Evolutionary conservation across 305 asterid species (phyloP).

Genomic region (Fraxinus platypoda): DNA sequence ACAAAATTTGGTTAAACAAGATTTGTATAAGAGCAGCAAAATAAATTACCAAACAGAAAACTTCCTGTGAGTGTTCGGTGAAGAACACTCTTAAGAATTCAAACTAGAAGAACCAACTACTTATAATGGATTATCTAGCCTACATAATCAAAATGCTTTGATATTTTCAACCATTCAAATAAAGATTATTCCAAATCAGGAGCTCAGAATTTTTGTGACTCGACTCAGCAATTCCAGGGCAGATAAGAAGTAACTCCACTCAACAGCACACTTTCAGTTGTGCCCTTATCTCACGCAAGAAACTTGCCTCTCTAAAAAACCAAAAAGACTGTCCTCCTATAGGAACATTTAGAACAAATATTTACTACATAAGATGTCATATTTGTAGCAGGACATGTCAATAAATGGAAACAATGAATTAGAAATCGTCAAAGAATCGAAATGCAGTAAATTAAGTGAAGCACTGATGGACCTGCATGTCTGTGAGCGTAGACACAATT

Average conservation of each 20-base stretch:
- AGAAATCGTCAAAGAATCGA: not conserved
- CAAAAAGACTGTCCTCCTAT: not conserved
- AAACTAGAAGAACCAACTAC: not conserved
- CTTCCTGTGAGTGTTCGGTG: not conserved
- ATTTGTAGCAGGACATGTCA: not conserved
- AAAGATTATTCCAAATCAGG: not conserved
- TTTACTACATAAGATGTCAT: too few relatives aligned
- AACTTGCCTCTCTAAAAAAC: not conserved
- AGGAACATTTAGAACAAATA: not conserved
- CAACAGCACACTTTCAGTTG: not conserved
- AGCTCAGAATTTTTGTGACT: not conserved
- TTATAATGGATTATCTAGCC: not conserved
- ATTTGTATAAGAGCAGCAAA: not conserved
- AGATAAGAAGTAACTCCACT: not conserved
- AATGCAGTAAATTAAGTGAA: slow-evolving; percentile 2
- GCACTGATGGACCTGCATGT: slow-evolving; percentile 27
- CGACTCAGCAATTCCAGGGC: not conserved
- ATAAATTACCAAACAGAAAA: not conserved
- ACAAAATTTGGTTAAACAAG: not conserved
- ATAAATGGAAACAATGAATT: not conserved
- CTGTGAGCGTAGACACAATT: slow-evolving; percentile 58
- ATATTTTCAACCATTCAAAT: slow-evolving; percentile 8
- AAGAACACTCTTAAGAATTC: not conserved
- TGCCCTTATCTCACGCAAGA: not conserved
- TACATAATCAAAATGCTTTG: not conserved